Evolutionary conservation across 2,329 filamentous ascomycete genomes (phyloP).

Genomic region (Aspergillus calidoustus): DNA sequence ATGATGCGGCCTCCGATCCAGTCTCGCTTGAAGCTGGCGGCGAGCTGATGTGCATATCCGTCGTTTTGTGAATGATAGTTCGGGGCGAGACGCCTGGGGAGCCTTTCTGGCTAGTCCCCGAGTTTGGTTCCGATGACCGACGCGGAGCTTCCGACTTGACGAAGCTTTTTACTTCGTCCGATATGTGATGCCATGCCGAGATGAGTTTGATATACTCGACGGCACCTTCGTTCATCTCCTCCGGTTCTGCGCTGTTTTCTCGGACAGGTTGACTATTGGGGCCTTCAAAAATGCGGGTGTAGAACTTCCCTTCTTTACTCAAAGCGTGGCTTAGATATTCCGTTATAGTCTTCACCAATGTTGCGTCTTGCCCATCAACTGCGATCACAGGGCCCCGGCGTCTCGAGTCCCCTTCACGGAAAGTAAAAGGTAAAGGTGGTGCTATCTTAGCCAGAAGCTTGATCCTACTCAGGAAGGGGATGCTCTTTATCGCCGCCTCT

Average conservation of each 20-base stretch:
- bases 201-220: constrained; percentile 70
- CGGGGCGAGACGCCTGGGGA: constrained; percentile 36
- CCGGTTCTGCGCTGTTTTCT: constrained; percentile 28
- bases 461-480: constrained; percentile 76
- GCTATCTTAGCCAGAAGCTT: constrained; percentile 76
- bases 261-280: constrained; percentile 36
- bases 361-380: constrained; percentile 73
- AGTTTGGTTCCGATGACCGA: constrained; percentile 20
- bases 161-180: constrained; percentile 68
- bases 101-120: constrained; percentile 25
- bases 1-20: constrained; percentile 30
- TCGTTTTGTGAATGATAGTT: constrained; percentile 38
- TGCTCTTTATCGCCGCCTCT: constrained; percentile 74
- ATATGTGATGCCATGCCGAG: constrained; percentile 75
- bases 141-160: constrained; percentile 48
- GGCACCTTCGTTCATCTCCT: constrained; percentile 51
- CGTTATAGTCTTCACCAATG: constrained; percentile 68
- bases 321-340: constrained; percentile 63
- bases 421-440: constrained; percentile 60
- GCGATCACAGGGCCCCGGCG: constrained; percentile 79
- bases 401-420: constrained; percentile 34
- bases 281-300: constrained; percentile 56
- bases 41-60: constrained; percentile 36
- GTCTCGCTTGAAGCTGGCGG: constrained; percentile 34
- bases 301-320: constrained; percentile 56